A percentile compares a stretch with the other conserved stretches of the same genome.
These are phyloP conservation scores for Lachancea meyersii DNA, from an alignment of 805 yeast species.

Conservation along the genomic window DNA sequence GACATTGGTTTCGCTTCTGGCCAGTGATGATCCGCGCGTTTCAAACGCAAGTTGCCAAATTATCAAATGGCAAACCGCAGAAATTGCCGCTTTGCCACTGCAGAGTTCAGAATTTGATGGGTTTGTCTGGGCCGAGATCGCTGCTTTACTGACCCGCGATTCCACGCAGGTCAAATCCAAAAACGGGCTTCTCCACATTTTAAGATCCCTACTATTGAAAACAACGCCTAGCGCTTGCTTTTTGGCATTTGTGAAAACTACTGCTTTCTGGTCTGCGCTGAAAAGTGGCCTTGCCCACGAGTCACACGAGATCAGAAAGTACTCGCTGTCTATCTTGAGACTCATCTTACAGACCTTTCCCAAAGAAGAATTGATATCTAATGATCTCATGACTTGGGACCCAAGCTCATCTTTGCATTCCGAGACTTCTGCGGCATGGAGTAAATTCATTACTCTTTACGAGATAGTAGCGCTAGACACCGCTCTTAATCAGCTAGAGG, in stretches of 20 bases:
- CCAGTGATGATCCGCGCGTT: constrained; percentile 17
- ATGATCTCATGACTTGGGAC: constrained; percentile 15
- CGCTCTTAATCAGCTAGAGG: constrained; percentile 78
- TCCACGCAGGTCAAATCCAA: constrained; percentile 31
- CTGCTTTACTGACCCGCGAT: constrained; percentile 28
- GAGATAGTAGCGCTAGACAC: constrained; percentile 83
- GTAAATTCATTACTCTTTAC: constrained; percentile 61
- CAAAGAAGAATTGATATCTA: constrained; percentile 5
- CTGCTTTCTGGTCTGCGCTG: constrained; percentile 49
- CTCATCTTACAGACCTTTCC: constrained; percentile 47
- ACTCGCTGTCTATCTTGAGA: constrained; percentile 58
- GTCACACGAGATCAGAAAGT: constrained; percentile 64
- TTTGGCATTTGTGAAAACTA: constrained; percentile 13
- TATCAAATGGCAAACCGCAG: constrained; percentile 49
- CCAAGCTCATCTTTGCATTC: constrained; percentile 26
- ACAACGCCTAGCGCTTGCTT: background rate
- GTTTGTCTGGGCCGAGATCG: constrained; percentile 44
- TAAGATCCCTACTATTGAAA: constrained; percentile 42
- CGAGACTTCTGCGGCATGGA: constrained; percentile 48
- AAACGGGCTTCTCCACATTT: constrained; percentile 48
- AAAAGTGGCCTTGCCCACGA: constrained; percentile 50
- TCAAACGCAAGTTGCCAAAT: constrained; percentile 16
- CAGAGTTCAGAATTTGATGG: constrained; percentile 19
- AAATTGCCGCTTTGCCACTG: constrained; percentile 24
- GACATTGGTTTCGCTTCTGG: constrained; percentile 17